Evolutionary conservation across 2,329 filamentous ascomycete species (phyloP), one percentile per base, ranked within the genome.

Genomic region (Diaporthe vaccinii): DNA sequence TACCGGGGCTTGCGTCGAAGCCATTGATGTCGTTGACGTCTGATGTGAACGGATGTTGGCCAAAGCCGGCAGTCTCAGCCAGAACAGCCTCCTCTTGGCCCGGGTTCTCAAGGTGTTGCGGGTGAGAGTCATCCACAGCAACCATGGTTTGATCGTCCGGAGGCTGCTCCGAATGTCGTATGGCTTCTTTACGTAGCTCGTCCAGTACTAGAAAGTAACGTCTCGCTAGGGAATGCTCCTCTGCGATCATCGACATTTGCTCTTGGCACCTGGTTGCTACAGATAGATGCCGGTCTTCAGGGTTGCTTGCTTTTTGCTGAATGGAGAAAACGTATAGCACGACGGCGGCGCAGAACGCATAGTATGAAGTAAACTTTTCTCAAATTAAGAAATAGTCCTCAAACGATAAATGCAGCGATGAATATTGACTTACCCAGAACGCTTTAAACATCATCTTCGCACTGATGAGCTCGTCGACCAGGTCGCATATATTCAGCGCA

Each of bases 261-360:
- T 77, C 73, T 67, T 87, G 86, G 57, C 85, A 87, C 53, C 80
- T 81, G 1, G 80, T 81, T 0, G 85, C 86, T 1, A 83, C 83
- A 20, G 80, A 76, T 25, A 87, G 83, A 39, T 84, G 75, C 9
- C 28, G 70, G 17, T 22, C 22, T 77, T 79, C 36, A 81, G 76
- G 3, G 80, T 77, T 4, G 78, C n/a, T 53, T 39, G 75, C 5
- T 79, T 76, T 1, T 82, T 84, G 79, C 57, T 86, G 86, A 14
- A 87, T 87, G 6, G 83, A 82, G 57, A 85, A 85, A 5, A 87
- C 83, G 73, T 87, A 87, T 3, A 87, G 79, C 1, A 87, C 82
- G 1, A 86, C 84, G 3, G 86, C 83, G 0, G 86, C 86, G 17
- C 81, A 86, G 59, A 87, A 88, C 1, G 83, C 85, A 71, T 85